phyloP scores from a whole-genome alignment of 2,329 filamentous ascomycete species.

The Fragosphaeria purpurea region DNA sequence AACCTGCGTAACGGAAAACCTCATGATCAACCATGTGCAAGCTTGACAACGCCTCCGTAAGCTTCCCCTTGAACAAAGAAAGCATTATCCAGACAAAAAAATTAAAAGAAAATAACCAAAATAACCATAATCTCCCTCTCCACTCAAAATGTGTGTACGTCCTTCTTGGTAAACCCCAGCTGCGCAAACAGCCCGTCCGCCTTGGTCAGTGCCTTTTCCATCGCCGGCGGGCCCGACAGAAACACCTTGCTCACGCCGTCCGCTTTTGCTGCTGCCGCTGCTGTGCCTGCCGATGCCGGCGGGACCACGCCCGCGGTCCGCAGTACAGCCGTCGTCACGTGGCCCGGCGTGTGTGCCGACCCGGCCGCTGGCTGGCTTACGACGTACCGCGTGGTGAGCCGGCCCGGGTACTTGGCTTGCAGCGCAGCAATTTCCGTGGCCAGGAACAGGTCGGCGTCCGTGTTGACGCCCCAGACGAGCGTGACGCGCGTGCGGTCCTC shows the following conservation, averaged over 20 bases:
- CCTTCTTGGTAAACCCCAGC: constrained; percentile 46
- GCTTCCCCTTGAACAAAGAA: too few relatives aligned
- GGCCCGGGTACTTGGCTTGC: constrained; percentile 37
- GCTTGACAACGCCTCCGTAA: too few relatives aligned
- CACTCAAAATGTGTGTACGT: constrained; percentile 45
- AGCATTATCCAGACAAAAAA: too few relatives aligned
- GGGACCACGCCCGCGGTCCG: constrained; percentile 32
- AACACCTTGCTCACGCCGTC: constrained; percentile 44
- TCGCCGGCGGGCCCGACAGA: constrained; percentile 57
- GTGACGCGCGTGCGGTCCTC: constrained; percentile 52
- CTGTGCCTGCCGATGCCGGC: too few relatives aligned
- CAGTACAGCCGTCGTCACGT: constrained; percentile 47
- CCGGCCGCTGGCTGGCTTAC: constrained; percentile 38
- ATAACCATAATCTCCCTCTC: too few relatives aligned
- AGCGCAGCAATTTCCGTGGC: constrained; percentile 43
- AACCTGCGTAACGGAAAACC: too few relatives aligned
- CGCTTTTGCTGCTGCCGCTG: background rate
- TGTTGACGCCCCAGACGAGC: constrained; percentile 57
- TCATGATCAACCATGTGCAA: too few relatives aligned
- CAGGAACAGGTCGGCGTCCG: constrained; percentile 51
- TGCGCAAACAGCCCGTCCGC: constrained; percentile 41
- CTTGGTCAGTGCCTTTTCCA: constrained; percentile 50
- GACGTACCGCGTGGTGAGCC: constrained; percentile 48
- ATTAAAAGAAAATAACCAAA: too few relatives aligned
- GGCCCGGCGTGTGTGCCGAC: constrained; percentile 39